Evolutionary conservation across 2,329 filamentous ascomycete genomes (phyloP), one percentile per base, ranked within the genome.

Genomic region (Apiospora kogelbergensis): DNA sequence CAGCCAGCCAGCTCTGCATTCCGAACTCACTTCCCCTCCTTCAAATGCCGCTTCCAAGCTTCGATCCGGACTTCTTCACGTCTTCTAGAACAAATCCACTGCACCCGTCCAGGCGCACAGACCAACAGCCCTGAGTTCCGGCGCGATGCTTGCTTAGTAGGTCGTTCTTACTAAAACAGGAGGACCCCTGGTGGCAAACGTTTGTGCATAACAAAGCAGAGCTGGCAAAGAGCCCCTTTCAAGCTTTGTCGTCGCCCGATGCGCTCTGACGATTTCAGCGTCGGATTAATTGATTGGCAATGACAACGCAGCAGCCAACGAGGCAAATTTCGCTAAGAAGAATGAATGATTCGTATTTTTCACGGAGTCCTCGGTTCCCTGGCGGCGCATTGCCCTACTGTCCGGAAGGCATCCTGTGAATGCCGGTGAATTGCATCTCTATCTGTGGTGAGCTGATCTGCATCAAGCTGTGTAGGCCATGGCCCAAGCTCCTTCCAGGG

Each of bases 21-120:
- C 53, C n/a, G 30, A 17, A 60, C 63, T 65, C 26, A 20, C 65
- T 48, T 33, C 41, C 65, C 44, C 65, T 46, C 45, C 65, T 66
- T 53, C 65, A 37, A 66, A 40, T 66, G 65, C 65, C 65, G 65
- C 44, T 53, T 46, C 26, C 65, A 66, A 66, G 44, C 65, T 66
- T 66, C 65, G 65, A 66, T 37, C n/a, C 41, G 37, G 63, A 60
- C 37, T 65, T 65, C 63, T 65, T 44, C 17, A 33, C 40, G 26
- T 22, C 63, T 65, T 65, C 63, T 65, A 65, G 63, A 65, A 65
- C 63, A 65, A 65, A 41, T 65, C 63, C 41, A 44, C 63, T 30
- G 63, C 63, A 24, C 41, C 63, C 41, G 41, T 42, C 63, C 15
- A 13, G 3, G 63, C 11, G 63, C 63, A 65, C 63, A 42, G 63